Conservation (phyloP, 208 protist genomes). For the Balamuthia mandrillaris region DNA sequence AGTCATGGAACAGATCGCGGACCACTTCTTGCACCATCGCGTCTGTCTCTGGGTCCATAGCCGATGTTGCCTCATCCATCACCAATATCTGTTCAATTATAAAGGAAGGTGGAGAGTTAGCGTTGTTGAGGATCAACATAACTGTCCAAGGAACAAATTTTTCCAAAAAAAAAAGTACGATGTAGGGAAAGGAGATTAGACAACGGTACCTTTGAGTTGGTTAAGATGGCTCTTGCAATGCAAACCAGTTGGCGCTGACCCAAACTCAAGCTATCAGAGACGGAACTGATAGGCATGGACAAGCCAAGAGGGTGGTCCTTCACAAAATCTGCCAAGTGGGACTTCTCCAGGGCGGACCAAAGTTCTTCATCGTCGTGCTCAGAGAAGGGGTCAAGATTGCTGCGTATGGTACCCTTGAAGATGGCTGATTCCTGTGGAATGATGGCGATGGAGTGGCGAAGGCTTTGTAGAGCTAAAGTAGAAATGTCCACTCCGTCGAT, state of each 20-base stretch:
- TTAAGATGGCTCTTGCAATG: slow-evolving; percentile 56
- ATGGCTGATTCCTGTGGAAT: slow-evolving; percentile 53
- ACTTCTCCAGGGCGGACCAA: slow-evolving; percentile 55
- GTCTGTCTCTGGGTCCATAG: slow-evolving; percentile 57
- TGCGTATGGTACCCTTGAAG: slow-evolving; percentile 55
- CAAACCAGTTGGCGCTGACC: slow-evolving; percentile 68
- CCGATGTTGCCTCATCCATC: slow-evolving; percentile 75
- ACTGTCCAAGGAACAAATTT: too few species aligned
- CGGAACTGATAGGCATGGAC: neutral
- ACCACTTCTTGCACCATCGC: slow-evolving; percentile 73
- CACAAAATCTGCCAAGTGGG: slow-evolving; percentile 41
- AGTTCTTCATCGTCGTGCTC: slow-evolving; percentile 57
- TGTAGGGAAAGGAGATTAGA: too few species aligned
- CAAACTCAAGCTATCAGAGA: slow-evolving; percentile 62
- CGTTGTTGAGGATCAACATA: too few species aligned
- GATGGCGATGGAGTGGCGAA: slow-evolving; percentile 59
- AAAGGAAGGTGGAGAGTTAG: too few species aligned
- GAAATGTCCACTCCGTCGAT: slow-evolving; percentile 68
- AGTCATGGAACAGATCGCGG: slow-evolving; percentile 54
- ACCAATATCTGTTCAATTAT: slow-evolving; percentile 49
- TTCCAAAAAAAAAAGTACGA: too few species aligned
- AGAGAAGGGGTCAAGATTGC: slow-evolving; percentile 20
- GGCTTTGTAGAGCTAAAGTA: slow-evolving; percentile 41
- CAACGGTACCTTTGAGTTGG: too few species aligned
- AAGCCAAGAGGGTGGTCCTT: neutral